Evolutionary conservation across 2,329 filamentous ascomycete species (phyloP).

Genomic region (Clonostachys sp.): DNA sequence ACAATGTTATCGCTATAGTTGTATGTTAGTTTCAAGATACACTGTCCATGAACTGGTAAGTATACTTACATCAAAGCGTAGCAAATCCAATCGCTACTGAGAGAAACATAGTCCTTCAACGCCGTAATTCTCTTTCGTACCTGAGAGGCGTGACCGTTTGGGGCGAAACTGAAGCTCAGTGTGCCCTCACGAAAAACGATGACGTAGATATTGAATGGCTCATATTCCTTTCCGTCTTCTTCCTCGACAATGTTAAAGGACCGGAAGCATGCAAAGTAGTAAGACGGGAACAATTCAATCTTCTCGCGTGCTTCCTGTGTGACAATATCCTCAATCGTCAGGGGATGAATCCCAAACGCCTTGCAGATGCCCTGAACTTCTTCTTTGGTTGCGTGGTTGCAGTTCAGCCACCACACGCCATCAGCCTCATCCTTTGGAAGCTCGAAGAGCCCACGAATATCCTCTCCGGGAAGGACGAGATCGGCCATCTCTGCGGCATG

Average conservation of each 20-base stretch:
- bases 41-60: not conserved
- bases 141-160: conserved; percentile 80
- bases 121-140: conserved; percentile 89
- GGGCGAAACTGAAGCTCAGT: conserved; percentile 87
- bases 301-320: conserved; percentile 96
- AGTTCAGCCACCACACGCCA: conserved; percentile 98
- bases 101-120: conserved; percentile 88
- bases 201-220: conserved; percentile 94
- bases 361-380: conserved; percentile 86
- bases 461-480: conserved; percentile 83
- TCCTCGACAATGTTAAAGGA: conserved; percentile 82
- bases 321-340: conserved; percentile 94
- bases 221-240: conserved; percentile 76
- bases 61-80: conserved; percentile 87
- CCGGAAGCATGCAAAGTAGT: conserved; percentile 97
- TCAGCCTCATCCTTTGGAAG: conserved; percentile 58
- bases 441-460: conserved; percentile 80
- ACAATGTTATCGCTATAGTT: conserved; percentile 84
- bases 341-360: conserved; percentile 90
- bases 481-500: conserved; percentile 87
- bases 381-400: conserved; percentile 83
- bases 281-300: conserved; percentile 94
- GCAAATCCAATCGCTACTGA: conserved; percentile 98
- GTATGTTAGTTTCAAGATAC: not conserved
- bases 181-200: conserved; percentile 95